These are phyloP conservation scores for Pythium aquatile DNA, from an alignment of 352 stramenopile genomes.

Conservation along the genomic window DNA sequence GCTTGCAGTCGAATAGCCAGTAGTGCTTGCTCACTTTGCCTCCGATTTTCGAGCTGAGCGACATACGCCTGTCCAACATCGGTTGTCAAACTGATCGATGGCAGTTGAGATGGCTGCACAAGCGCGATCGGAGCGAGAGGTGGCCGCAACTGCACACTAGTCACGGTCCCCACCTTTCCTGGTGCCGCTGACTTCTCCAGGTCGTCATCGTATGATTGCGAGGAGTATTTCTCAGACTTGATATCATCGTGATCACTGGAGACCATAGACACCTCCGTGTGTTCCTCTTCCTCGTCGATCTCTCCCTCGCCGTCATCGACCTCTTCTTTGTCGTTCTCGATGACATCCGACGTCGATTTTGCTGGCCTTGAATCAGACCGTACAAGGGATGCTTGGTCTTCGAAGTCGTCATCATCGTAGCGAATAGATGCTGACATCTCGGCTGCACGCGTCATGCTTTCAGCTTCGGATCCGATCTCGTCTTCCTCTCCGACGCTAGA, in stretches of 20 bases:
- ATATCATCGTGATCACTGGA: slow-evolving; percentile 3
- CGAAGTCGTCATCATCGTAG: slow-evolving; percentile 19
- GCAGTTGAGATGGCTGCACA: neutral
- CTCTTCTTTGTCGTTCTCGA: neutral
- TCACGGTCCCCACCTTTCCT: neutral
- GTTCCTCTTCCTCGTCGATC: neutral
- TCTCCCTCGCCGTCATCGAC: neutral
- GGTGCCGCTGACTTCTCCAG: neutral
- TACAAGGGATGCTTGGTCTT: slow-evolving; percentile 8
- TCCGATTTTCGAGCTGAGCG: slow-evolving; percentile 45
- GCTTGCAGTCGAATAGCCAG: slow-evolving; percentile 44
- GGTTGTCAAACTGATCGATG: neutral
- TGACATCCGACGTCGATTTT: neutral
- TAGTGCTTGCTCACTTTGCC: slow-evolving; percentile 50
- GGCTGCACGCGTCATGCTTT: neutral
- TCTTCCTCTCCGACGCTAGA: slow-evolving; percentile 2
- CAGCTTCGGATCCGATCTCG: neutral
- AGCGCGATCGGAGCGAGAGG: neutral
- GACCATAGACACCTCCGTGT: neutral
- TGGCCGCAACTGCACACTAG: neutral
- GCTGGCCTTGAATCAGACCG: neutral
- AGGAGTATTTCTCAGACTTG: neutral
- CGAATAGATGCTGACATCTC: slow-evolving; percentile 5
- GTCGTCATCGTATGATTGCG: neutral
- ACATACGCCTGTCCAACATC: slow-evolving; percentile 34